A percentile compares a stretch with the other conserved stretches of the same genome.
phyloP scores from a whole-genome alignment of 768 basidiomycete species.

The Tulasnella sp. region DNA sequence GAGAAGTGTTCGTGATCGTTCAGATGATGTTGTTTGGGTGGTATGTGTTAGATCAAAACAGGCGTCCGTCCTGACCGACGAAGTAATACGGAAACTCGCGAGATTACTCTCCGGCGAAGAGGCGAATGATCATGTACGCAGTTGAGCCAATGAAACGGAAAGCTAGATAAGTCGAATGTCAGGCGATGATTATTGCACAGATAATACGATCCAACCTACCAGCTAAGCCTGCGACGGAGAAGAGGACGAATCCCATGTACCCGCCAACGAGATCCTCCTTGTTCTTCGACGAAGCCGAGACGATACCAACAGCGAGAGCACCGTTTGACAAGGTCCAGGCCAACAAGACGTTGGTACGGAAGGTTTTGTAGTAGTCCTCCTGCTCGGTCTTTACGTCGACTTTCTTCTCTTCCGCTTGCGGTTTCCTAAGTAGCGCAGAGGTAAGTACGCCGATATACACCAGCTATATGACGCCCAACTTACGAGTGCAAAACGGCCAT shows the following conservation, averaged over 20 bases:
- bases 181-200: not conserved
- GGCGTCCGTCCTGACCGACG: not conserved
- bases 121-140: slow-evolving; percentile 67
- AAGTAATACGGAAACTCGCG: not conserved
- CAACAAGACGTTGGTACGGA: slow-evolving; percentile 82
- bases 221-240: slow-evolving; percentile 78
- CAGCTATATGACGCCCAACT: not conserved
- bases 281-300: slow-evolving; percentile 34
- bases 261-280: slow-evolving; percentile 48
- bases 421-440: slow-evolving; percentile 31
- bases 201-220: slow-evolving; percentile 39
- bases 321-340: slow-evolving; percentile 83
- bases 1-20: not conserved
- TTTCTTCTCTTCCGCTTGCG: slow-evolving; percentile 57
- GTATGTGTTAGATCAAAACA: not conserved
- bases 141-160: slow-evolving; percentile 77
- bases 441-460: not conserved
- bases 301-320: slow-evolving; percentile 61
- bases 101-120: slow-evolving; percentile 60
- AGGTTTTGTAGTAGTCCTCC: slow-evolving; percentile 80
- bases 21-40: not conserved
- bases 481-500: slow-evolving; percentile 57
- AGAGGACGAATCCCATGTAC: slow-evolving; percentile 83
- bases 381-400: slow-evolving; percentile 51
- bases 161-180: slow-evolving; percentile 33